phyloP scores from a whole-genome alignment of 2,329 filamentous ascomycete species.

The Leptographium flavum region DNA sequence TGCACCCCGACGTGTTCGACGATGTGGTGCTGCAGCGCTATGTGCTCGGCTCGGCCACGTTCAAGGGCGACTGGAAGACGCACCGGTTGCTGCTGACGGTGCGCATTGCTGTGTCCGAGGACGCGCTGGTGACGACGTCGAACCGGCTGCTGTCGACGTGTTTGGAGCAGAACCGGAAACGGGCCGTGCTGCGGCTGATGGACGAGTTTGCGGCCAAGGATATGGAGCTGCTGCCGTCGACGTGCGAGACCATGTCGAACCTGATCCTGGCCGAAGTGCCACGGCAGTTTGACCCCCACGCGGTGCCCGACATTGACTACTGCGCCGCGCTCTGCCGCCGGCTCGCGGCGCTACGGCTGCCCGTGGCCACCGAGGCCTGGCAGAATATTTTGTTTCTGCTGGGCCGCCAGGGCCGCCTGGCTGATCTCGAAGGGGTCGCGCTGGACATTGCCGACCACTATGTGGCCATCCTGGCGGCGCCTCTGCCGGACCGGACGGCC shows the following conservation, averaged over 20 bases:
- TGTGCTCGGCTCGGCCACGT: conserved; percentile 21
- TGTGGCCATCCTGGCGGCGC: conserved; percentile 9
- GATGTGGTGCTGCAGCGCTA: conserved; percentile 25
- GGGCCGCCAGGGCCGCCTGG: conserved; percentile 26
- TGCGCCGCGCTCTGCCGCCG: conserved; percentile 21
- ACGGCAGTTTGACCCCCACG: conserved; percentile 11
- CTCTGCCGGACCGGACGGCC: conserved; percentile 15
- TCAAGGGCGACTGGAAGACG: conserved; percentile 24
- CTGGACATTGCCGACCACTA: conserved; percentile 28
- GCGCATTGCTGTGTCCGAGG: conserved; percentile 20
- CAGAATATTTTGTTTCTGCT: conserved; percentile 28
- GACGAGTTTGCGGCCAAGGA: conserved; percentile 22
- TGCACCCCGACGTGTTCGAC: conserved; percentile 43
- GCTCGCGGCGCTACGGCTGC: conserved; percentile 24
- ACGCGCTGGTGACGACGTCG: conserved; percentile 15
- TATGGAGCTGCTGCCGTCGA: conserved; percentile 16
- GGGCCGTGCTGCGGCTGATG: conserved; percentile 19
- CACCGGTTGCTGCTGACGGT: conserved; percentile 30
- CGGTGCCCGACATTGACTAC: conserved; percentile 14
- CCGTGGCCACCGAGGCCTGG: conserved; percentile 27
- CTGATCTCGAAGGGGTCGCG: conserved; percentile 29
- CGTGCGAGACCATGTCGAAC: conserved; percentile 15
- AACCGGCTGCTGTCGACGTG: conserved; percentile 20
- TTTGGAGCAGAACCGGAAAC: conserved; percentile 14
- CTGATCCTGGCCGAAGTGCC: conserved; percentile 18